Evolutionary conservation across 495 filamentous ascomycete species (phyloP).

Genomic region (Cudoniella acicularis): DNA sequence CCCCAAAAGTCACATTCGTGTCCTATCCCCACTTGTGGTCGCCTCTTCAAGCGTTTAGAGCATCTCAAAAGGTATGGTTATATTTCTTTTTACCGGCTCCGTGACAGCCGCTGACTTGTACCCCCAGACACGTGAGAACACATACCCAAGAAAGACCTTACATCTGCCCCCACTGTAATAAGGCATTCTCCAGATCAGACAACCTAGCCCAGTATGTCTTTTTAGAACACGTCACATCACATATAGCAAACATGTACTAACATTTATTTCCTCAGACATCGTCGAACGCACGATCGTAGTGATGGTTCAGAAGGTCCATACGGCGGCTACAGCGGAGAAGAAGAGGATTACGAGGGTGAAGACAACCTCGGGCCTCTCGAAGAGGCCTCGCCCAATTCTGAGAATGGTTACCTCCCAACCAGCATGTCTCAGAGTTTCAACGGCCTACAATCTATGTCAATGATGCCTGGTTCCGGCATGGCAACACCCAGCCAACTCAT

Average conservation of each 20-base stretch:
- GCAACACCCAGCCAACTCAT: slow-evolving; percentile 44
- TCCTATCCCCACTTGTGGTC: slow-evolving; percentile 96
- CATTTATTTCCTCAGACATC: slow-evolving; percentile 61
- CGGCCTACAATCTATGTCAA: slow-evolving; percentile 45
- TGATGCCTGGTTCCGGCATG: slow-evolving; percentile 50
- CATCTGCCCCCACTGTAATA: slow-evolving; percentile 93
- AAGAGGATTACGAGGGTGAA: slow-evolving; percentile 56
- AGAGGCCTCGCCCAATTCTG: slow-evolving; percentile 67
- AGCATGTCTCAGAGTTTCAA: slow-evolving; percentile 37
- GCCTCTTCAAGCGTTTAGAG: slow-evolving; percentile 97
- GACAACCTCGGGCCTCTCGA: slow-evolving; percentile 73
- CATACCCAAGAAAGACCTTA: slow-evolving; percentile 99
- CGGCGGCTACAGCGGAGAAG: slow-evolving; percentile 64
- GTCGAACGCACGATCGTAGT: slow-evolving; percentile 84
- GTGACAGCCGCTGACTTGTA: slow-evolving; percentile 43
- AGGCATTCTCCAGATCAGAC: slow-evolving; percentile 96
- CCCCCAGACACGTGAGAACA: slow-evolving; percentile 88
- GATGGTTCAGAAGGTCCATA: slow-evolving; percentile 66
- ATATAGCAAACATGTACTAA: slow-evolving; percentile 32
- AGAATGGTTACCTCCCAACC: slow-evolving; percentile 47
- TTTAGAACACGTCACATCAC: slow-evolving; percentile 17
- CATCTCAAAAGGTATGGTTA: slow-evolving; percentile 93
- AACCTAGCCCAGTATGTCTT: slow-evolving; percentile 91
- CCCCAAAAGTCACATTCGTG: slow-evolving; percentile 97
- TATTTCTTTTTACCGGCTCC: slow-evolving; percentile 55